Base-by-base conservation (phyloP, 177 flowering plant genomes). In the Vitis hybrid region DNA sequence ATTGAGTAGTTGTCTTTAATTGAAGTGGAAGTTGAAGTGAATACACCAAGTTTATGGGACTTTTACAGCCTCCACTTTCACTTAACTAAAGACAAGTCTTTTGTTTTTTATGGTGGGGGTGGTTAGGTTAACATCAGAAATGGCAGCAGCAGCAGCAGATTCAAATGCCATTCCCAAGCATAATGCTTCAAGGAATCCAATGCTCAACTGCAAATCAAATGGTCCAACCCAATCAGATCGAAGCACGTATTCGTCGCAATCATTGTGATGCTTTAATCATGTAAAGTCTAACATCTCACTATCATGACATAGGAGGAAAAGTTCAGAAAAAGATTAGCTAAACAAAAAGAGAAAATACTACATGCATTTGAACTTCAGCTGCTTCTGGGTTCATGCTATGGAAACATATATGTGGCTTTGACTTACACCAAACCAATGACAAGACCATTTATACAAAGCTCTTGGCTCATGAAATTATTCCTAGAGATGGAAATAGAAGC, bases 151-250 rank as follows among this genome's bases (percentile, higher is more conserved):
- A 15, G 15, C 10, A 15, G 15, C 52, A 54, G 46, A 14, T 52
- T 52, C 6, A 4, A 54, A 11, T 13, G 17, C 57, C 15, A 7
- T 10, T 63, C 48, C 65, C 20, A 18, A 63, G 53, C 65, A 63
- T 30, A 61, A 46, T 63, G 65, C 53, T 63, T 63, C 52, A 15
- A 8, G 65, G 65, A 41, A 63, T 63, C 65, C 65, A 41, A 63
- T 41, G 65, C 53, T 11, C 24, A 17, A 63, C 18, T 4, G 46
- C 65, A 63, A 63, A 41, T 52, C 50, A 41, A 63, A 14, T 48
- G 54, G 21, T 18, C 20, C 24, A 4, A 48, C 30, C 66, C 54
- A 63, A 63, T 48, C 21, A 11, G 13, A 63, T 13, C 18, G 24
- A 6, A 41, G 11, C 54, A 63, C 15, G 13, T 63, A 52, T 46